Base-by-base conservation (phyloP, 352 stramenopile species). In the Phytophthora meadii region DNA sequence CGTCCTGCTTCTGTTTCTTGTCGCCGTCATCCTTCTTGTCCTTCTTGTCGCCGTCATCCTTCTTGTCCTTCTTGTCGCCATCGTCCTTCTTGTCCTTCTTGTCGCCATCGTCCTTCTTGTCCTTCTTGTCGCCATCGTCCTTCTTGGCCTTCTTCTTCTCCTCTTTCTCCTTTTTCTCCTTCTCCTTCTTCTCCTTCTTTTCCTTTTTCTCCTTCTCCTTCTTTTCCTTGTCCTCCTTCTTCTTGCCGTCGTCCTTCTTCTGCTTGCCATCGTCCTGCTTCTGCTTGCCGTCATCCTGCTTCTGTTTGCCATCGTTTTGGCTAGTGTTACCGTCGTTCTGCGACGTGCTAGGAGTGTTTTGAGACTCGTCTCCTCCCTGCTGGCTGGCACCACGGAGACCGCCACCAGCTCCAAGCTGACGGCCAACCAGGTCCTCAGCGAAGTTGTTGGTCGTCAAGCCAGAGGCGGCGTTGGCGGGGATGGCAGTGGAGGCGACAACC, bases 281-380 rank as follows among this genome's bases (percentile, higher is more conserved):
- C 30, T 54, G n/a, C 22, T 52, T 40, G 5, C 48, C 34, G 25
- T 64, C 37, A 11, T 64, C 30, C 25, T 64, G 25, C 36, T 64
- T 41, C 25, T 64, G 25, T 27, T 56, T 44, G 4, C 36, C 11
- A 4, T 64, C 28, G 9, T 64, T 42, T 17, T 64, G 39, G 11
- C 55, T 40, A 1, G 30, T 36, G 30, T 36, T 36, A 3, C 30
- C 30, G 9, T 27, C 53, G 17, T 50, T 36, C 53, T 61, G 46
- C 9, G 28, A 44, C 27, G 54, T 61, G 28, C 42, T 61, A 6
- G 54, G 54, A 30, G 42, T 54, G 54, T 54, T 62, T 34, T 62
- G 41, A 32, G 40, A 44, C 28, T 61, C 17, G 7, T 53, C 54
- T 4, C 42, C 54, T 4, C 42, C 42, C 6, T 54, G 8, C 30